Conservation (phyloP, 371 early-diverging fungal genomes). For the Mucor piriformis region DNA sequence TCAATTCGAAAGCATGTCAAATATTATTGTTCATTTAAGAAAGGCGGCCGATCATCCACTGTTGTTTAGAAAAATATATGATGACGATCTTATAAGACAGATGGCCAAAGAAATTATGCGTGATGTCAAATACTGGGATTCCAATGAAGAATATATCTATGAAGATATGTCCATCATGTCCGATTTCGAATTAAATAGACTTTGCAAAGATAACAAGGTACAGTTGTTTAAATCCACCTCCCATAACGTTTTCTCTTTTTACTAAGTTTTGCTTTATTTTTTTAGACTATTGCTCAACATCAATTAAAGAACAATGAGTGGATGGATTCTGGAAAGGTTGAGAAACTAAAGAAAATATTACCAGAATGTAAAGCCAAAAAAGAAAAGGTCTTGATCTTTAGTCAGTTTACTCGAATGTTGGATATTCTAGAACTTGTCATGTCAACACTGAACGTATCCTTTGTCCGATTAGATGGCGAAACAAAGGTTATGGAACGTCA, state of each 20-base stretch:
- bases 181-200: slow-evolving; percentile 81
- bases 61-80: slow-evolving; percentile 71
- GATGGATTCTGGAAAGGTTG: slow-evolving; percentile 83
- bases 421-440: slow-evolving; percentile 59
- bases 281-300: slow-evolving; percentile 53
- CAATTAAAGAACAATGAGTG: slow-evolving; percentile 61
- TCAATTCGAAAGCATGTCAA: slow-evolving; percentile 48
- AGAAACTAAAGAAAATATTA: slow-evolving; percentile 60
- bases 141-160: slow-evolving; percentile 70
- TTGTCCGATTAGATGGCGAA: slow-evolving; percentile 65
- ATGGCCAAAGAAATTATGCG: slow-evolving; percentile 71
- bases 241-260: slow-evolving; percentile 4
- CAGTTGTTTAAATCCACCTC: no score
- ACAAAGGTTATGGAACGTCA: slow-evolving; percentile 76
- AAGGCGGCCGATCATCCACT: slow-evolving; percentile 89
- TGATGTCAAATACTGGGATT: slow-evolving; percentile 62
- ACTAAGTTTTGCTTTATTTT: background rate
- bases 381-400: slow-evolving; percentile 75
- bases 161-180: slow-evolving; percentile 88
- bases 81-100: slow-evolving; percentile 49
- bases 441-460: slow-evolving; percentile 51
- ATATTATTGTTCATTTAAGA: slow-evolving; percentile 80
- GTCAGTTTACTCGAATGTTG: slow-evolving; percentile 81
- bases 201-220: slow-evolving; percentile 71
- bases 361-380: slow-evolving; percentile 54